Conservation (phyloP, 1,139 yeast species). For the Pichia terricola region DNA sequence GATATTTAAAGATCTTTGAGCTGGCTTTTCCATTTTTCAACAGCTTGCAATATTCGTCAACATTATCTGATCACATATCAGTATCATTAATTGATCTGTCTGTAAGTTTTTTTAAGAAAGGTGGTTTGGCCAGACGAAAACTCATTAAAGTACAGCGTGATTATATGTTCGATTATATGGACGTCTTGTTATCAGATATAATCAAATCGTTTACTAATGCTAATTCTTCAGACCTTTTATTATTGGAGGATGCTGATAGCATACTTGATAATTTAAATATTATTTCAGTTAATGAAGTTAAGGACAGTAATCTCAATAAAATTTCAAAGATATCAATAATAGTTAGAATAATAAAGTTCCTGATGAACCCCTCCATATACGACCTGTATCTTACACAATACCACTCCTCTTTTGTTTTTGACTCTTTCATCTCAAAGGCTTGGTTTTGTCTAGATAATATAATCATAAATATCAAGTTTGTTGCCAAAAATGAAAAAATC, state of each 20-base stretch:
- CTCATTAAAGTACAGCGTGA: slow-evolving; percentile 5
- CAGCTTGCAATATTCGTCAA: slow-evolving; percentile 13
- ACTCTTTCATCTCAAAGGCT: slow-evolving; percentile 19
- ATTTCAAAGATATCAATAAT: slow-evolving; percentile 21
- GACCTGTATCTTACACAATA: slow-evolving; percentile 14
- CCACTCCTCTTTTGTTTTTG: slow-evolving; percentile 15
- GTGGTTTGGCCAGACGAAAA: no score
- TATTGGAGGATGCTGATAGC: not conserved
- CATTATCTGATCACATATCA: slow-evolving; percentile 6
- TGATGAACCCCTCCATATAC: slow-evolving; percentile 17
- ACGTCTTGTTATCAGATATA: slow-evolving; percentile 9
- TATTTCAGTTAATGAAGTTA: slow-evolving; percentile 5
- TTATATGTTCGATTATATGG: slow-evolving; percentile 14
- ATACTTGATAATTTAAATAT: not conserved
- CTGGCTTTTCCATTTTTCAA: slow-evolving; percentile 20
- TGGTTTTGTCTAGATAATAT: slow-evolving; percentile 25
- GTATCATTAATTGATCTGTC: not conserved
- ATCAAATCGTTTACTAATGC: slow-evolving; percentile 13
- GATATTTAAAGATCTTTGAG: slow-evolving; percentile 15
- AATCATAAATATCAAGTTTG: slow-evolving; percentile 19
- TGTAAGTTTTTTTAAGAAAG: no score
- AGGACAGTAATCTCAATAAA: slow-evolving; percentile 9
- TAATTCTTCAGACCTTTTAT: not conserved
- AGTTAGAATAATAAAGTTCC: slow-evolving; percentile 18
- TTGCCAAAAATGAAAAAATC: slow-evolving; percentile 7